Conservation (phyloP, 2,329 filamentous ascomycete species). For the Teratosphaeria pseudoeucalypti region DNA sequence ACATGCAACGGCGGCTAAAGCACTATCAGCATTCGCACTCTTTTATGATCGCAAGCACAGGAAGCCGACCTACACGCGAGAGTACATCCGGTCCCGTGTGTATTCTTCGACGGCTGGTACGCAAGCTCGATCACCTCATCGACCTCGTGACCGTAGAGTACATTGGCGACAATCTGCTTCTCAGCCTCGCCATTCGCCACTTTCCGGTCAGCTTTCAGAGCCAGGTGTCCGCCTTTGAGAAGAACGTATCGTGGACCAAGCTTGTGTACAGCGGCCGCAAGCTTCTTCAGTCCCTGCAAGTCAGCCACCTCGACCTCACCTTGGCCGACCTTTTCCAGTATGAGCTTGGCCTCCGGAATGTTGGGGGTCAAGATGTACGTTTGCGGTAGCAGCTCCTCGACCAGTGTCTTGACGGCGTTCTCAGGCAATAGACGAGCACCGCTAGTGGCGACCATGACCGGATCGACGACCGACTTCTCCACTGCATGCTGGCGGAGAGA, state of each 20-base stretch:
- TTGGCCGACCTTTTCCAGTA: slow-evolving; percentile 46
- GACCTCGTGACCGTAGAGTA: slow-evolving; percentile 57
- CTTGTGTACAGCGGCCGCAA: slow-evolving; percentile 55
- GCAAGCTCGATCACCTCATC: slow-evolving; percentile 55
- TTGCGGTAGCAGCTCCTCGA: slow-evolving; percentile 50
- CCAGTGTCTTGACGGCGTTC: slow-evolving; percentile 52
- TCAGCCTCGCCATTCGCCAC: slow-evolving; percentile 51
- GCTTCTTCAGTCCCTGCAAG: slow-evolving; percentile 55
- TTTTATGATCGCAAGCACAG: neutral
- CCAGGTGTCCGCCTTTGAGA: slow-evolving; percentile 84
- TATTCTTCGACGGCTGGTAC: slow-evolving; percentile 66
- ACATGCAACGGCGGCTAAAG: slow-evolving; percentile 60
- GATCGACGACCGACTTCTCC: slow-evolving; percentile 58
- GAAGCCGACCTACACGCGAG: slow-evolving; percentile 55
- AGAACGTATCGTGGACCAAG: slow-evolving; percentile 73
- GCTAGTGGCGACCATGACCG: slow-evolving; percentile 91
- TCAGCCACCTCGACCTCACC: slow-evolving; percentile 40
- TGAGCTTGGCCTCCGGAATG: slow-evolving; percentile 59
- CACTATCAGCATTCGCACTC: neutral
- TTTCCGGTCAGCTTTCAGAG: slow-evolving; percentile 54
- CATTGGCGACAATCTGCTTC: slow-evolving; percentile 60
- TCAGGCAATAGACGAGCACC: slow-evolving; percentile 58
- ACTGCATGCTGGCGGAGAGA: slow-evolving; percentile 50
- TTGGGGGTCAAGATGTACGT: slow-evolving; percentile 68
- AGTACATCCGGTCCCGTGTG: slow-evolving; percentile 90